phyloP scores from a whole-genome alignment of 768 basidiomycete species.

The Amanita subjunquillea region DNA sequence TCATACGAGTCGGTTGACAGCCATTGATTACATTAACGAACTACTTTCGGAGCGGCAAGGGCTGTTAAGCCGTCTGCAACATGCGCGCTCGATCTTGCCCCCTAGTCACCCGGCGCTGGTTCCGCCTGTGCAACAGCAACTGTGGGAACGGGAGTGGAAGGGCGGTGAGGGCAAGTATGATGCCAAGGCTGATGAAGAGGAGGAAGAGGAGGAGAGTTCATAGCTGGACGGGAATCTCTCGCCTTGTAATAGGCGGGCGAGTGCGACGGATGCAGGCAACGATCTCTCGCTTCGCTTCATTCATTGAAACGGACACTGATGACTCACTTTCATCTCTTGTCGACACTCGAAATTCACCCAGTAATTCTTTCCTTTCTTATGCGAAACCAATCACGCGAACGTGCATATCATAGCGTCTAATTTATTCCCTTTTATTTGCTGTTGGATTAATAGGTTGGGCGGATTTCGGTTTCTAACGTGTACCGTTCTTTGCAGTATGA shows the following conservation, averaged over 20 bases:
- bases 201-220: slow-evolving; percentile 28
- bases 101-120: slow-evolving; percentile 48
- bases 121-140: slow-evolving; percentile 24
- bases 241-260: not conserved
- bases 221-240: not conserved
- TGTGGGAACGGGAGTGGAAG: slow-evolving; percentile 83
- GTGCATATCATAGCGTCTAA: not conserved
- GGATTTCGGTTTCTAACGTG: not conserved
- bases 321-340: not conserved
- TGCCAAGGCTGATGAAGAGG: slow-evolving; percentile 23
- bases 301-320: not conserved
- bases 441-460: not conserved
- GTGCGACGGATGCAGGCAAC: not conserved
- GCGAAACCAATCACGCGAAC: not conserved
- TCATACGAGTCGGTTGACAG: slow-evolving; percentile 25
- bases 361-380: no score
- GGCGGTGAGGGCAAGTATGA: slow-evolving; percentile 48
- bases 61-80: slow-evolving; percentile 48
- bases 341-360: not conserved
- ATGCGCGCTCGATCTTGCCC: slow-evolving; percentile 46
- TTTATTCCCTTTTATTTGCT: not conserved
- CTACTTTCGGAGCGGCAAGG: slow-evolving; percentile 50
- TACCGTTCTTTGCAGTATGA: not conserved
- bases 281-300: no score
- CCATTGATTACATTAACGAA: slow-evolving; percentile 75